phyloP scores from a whole-genome alignment of 768 basidiomycete genomes.

The Fibroporia radiculosa region DNA sequence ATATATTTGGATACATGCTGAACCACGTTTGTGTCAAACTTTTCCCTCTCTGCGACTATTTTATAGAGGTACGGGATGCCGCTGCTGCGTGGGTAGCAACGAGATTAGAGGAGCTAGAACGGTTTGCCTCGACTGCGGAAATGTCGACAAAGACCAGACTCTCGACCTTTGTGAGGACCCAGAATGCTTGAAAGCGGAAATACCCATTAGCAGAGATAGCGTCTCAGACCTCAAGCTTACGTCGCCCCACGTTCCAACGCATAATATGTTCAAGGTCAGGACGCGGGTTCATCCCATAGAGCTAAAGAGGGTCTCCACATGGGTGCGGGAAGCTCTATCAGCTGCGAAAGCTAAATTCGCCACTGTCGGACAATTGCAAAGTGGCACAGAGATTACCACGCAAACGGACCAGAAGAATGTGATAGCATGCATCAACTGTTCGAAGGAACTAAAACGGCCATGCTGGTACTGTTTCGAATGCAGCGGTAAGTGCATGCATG shows the following conservation, averaged over 20 bases:
- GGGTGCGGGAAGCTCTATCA: constrained; percentile 17
- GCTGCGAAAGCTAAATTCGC: constrained; percentile 5
- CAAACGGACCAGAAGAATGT: constrained; percentile 1
- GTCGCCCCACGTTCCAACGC: constrained; percentile 23
- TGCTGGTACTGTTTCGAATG: constrained; percentile 27
- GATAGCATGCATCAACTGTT: constrained; percentile 18
- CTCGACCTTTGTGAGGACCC: constrained; percentile 23
- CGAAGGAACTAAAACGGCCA: constrained; percentile 14
- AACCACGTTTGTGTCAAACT: neutral
- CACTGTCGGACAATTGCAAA: neutral
- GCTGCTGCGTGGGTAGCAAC: constrained; percentile 12
- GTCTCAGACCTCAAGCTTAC: constrained; percentile 1
- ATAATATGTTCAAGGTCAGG: constrained; percentile 23
- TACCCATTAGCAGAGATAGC: constrained; percentile 4
- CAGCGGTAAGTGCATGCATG: constrained; percentile 5
- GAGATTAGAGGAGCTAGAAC: constrained; percentile 21
- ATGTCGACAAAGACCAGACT: constrained; percentile 8
- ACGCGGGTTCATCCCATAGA: constrained; percentile 12
- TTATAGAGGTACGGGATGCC: neutral
- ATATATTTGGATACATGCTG: too few relatives aligned
- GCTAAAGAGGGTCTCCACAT: constrained; percentile 11
- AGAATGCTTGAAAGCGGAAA: constrained; percentile 14
- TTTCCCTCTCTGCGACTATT: too few relatives aligned
- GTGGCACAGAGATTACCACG: neutral
- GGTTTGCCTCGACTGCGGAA: constrained; percentile 25